Conservation (phyloP, 768 basidiomycete species). For the Artomyces pyxidatus region DNA sequence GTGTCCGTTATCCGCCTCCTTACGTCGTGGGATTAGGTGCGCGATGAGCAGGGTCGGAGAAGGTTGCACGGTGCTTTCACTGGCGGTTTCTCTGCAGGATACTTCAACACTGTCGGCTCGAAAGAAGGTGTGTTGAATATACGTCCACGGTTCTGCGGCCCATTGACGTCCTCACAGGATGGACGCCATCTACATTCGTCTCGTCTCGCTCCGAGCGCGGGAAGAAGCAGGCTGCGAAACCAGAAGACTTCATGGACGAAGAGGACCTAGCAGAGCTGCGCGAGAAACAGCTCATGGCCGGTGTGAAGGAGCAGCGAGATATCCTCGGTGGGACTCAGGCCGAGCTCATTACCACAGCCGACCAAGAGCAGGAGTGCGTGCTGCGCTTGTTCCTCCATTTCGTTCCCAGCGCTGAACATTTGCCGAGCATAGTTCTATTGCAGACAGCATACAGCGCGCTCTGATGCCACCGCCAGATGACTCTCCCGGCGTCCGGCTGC, state of each 20-base stretch:
- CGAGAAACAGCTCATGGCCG: slow-evolving; percentile 47
- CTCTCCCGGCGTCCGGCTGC: slow-evolving; percentile 74
- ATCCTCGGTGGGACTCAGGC: slow-evolving; percentile 52
- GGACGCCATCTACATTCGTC: slow-evolving; percentile 88
- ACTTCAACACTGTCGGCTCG: slow-evolving; percentile 93
- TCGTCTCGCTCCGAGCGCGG: slow-evolving; percentile 78
- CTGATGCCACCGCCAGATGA: slow-evolving; percentile 70
- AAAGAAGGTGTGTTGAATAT: slow-evolving; percentile 63
- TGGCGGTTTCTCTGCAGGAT: slow-evolving; percentile 95
- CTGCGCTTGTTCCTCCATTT: neutral
- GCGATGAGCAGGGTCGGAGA: slow-evolving; percentile 88
- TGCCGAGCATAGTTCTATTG: slow-evolving; percentile 42
- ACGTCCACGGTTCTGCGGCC: neutral
- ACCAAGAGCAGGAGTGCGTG: slow-evolving; percentile 46
- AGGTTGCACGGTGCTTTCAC: slow-evolving; percentile 98
- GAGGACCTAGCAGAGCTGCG: slow-evolving; percentile 84
- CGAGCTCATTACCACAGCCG: slow-evolving; percentile 37
- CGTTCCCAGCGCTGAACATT: neutral
- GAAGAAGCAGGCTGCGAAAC: slow-evolving; percentile 49
- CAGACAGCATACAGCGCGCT: slow-evolving; percentile 51
- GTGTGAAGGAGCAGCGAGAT: slow-evolving; percentile 78
- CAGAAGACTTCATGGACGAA: slow-evolving; percentile 98
- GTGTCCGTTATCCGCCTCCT: slow-evolving; percentile 8
- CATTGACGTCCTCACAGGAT: slow-evolving; percentile 52
- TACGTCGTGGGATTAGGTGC: slow-evolving; percentile 40